Percentiles rank a stretch among this genome's conserved stretches.
Conservation (phyloP, 2,329 filamentous ascomycete genomes). For the Microcyclosporella mali region DNA sequence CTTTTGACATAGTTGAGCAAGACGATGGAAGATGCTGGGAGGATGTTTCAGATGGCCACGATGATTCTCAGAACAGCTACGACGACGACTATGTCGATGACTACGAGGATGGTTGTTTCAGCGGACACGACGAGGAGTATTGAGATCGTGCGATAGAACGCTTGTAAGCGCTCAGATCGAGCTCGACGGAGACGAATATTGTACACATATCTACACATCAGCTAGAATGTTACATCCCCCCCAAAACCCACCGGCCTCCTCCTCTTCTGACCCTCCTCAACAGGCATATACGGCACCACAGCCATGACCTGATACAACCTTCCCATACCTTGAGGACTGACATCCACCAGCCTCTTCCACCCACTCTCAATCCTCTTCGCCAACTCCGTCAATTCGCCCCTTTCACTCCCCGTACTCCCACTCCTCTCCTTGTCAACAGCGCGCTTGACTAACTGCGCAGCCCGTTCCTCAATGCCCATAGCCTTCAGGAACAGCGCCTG, state of each 20-base stretch:
- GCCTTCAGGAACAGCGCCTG: conserved; percentile 72
- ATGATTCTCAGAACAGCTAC: no score
- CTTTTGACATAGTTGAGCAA: no score
- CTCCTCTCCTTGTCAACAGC: conserved; percentile 29
- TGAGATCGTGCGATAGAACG: no score
- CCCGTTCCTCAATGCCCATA: conserved; percentile 79
- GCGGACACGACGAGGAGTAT: no score
- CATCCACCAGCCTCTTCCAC: conserved; percentile 79
- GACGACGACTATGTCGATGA: no score
- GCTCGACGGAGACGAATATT: no score
- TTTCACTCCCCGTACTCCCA: conserved; percentile 31
- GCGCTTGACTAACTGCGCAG: conserved; percentile 56
- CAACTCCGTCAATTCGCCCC: conserved; percentile 41
- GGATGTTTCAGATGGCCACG: no score
- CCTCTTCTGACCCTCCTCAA: conserved; percentile 55
- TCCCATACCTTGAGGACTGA: conserved; percentile 80
- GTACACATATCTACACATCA: no score
- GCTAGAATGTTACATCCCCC: conserved; percentile 47
- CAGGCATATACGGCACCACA: conserved; percentile 59
- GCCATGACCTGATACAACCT: conserved; percentile 90
- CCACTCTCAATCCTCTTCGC: conserved; percentile 61
- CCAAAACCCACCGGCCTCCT: conserved; percentile 88
- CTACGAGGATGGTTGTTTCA: no score
- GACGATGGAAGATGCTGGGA: no score
- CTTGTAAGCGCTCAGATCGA: no score